Base-by-base conservation (phyloP, 495 filamentous ascomycete species). In the Trichoderma gamsii region DNA sequence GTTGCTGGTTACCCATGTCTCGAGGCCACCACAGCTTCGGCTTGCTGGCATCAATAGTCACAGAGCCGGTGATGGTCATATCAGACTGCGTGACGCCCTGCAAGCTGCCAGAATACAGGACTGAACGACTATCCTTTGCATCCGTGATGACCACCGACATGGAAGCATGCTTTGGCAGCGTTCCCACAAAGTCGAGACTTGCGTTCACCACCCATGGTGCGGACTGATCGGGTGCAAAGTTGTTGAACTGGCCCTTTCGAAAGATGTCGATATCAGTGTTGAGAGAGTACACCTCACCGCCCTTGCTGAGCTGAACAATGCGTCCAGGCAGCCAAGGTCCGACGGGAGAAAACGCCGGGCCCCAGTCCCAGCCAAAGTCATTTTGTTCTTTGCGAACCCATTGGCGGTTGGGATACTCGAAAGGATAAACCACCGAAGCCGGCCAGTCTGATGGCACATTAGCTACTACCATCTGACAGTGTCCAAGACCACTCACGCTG, bases 301-400 rank as follows among this genome's bases (percentile, higher is more conserved):
- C 63, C 25, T 61, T 61, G 9, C 76, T 71, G 9, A 88, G 81
- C 68, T 89, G 86, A 18, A 89, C 85, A 85, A 43, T 63, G 27
- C 82, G 87, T 1, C 84, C 87, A 41, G 85, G 83, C 71, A 84
- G 82, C 88, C 87, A 90, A 9, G 86, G 82, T 13, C 88, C 88
- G 12, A 84, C 85, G 1, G 88, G 87, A 3, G 86, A 79, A 71
- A 90, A 89, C 1, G 85, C 87, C 5, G 88, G 88, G 9, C 87
- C 86, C 87, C 87, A 90, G 69, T 89, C 88, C 87, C 56, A 90
- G 11, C 88, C 88, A 71, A 90, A 89, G 71, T 90, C 88, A 8
- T 81, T 87, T 71, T 90, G 88, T 70, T 90, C 84, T 72, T 90
- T 90, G 44, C 88, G 85, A 61, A 89, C 87, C 65, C 84, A 89